Percentiles rank a stretch among this genome's conserved stretches.
These are phyloP conservation scores for Leptomonas pyrrhocoris DNA, from an alignment of 208 protist genomes.

Conservation along the genomic window DNA sequence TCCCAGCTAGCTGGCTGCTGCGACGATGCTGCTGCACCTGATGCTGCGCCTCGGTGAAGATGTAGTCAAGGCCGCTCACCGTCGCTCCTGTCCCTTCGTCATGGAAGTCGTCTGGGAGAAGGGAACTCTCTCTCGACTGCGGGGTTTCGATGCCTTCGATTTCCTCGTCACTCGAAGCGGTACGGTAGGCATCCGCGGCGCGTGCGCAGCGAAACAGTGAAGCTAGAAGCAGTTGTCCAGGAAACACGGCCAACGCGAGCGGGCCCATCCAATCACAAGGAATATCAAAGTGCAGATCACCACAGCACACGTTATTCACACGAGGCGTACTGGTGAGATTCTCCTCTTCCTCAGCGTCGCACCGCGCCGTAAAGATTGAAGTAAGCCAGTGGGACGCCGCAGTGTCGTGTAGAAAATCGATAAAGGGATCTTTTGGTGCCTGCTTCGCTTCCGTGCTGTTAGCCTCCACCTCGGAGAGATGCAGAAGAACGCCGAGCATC, in stretches of 20 bases:
- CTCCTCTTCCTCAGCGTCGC: neutral
- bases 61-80: slow-evolving; percentile 1
- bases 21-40: neutral
- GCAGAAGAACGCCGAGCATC: slow-evolving; percentile 3
- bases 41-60: neutral
- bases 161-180: neutral
- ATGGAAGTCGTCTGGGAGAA: neutral
- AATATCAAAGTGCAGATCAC: neutral
- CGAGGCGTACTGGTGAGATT: neutral
- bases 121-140: no score
- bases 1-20: neutral
- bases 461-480: neutral
- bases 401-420: neutral
- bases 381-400: slow-evolving; percentile 4
- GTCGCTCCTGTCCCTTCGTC: neutral
- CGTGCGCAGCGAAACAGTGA: neutral
- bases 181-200: neutral
- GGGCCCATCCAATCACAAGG: neutral
- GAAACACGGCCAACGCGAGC: neutral
- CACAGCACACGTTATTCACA: no score
- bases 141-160: no score
- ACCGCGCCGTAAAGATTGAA: neutral
- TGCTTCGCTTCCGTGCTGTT: neutral
- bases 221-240: neutral
- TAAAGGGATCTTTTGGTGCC: neutral